Base-by-base conservation (phyloP, 352 stramenopile genomes). In the Blastocystis sp. region DNA sequence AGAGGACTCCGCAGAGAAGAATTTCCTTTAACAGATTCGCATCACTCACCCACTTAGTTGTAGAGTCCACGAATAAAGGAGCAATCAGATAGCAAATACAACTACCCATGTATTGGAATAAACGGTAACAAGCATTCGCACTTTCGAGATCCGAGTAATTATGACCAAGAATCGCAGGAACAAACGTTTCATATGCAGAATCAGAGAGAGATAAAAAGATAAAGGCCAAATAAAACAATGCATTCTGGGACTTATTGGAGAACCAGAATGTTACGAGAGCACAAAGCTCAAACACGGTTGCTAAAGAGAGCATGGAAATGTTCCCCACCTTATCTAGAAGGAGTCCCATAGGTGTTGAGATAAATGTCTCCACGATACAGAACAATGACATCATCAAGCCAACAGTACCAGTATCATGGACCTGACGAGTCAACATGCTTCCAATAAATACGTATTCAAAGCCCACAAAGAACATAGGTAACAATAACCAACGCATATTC, bases 1-100 rank as follows among this genome's bases (percentile, higher is more conserved):
- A 94, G 39, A 95, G 89, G 86, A 94, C 92, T 85, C 93, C 92
- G 81, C 92, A 92, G 86, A 94, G 91, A 7, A 91, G 91, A 71
- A 94, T 88, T 89, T 93, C 92, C 51, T 91, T 93, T 0, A 91
- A 88, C 42, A 95, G 88, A 0, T 92, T 92, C 27, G 91, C 92
- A 19, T 93, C 89, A 78, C 92, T 94, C 27, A 94, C 88, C 92
- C 92, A 95, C 42, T 92, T 92, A 14, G 91, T 94, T 9, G 91
- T 90, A 37, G 89, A 89, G 90, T 94, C 71, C 19, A 83, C 71
- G 51, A 87, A 87, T 35, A 87, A 42, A 2, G 77, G 77, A 49
- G 77, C 77, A 51, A 87, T 74, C 14, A 87, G 24, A 29, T 87
- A 87, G 56, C 77, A 87, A n/a, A 87, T 49, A 51, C 77, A 74